Conservation (phyloP, 805 yeast species). For the Nakazawaea wickerhamii region DNA sequence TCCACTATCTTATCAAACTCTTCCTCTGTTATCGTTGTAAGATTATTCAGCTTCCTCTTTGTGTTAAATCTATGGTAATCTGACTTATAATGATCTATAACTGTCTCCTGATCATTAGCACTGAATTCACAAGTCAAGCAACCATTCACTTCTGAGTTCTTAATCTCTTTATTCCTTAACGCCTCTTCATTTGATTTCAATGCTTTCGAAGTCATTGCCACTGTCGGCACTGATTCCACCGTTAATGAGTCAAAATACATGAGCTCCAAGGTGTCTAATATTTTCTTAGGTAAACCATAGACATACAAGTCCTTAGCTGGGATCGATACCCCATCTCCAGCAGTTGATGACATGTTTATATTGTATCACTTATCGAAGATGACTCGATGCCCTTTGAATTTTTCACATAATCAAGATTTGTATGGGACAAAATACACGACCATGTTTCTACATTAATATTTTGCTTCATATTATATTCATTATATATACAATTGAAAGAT, state of each 20-base stretch:
- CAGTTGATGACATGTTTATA: not conserved
- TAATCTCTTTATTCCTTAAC: constrained; percentile 4
- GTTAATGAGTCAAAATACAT: constrained; percentile 51
- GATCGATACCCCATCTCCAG: not conserved
- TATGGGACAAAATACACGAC: not conserved
- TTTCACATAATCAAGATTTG: no score
- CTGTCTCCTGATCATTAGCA: constrained; percentile 15
- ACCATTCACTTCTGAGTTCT: constrained; percentile 5
- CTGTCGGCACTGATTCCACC: constrained; percentile 26
- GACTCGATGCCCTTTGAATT: no score
- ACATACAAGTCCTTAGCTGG: constrained; percentile 37
- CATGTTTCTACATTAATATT: no score
- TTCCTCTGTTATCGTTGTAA: constrained; percentile 43
- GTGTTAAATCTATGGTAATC: constrained; percentile 57
- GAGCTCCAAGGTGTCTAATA: constrained; percentile 43
- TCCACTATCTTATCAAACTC: constrained; percentile 55
- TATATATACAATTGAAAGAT: not conserved
- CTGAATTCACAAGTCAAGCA: constrained; percentile 23
- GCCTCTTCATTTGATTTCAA: constrained; percentile 14
- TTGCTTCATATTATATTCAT: no score
- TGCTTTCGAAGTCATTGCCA: constrained; percentile 13
- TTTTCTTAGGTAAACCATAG: constrained; percentile 35
- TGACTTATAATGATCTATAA: constrained; percentile 46
- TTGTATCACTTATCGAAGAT: no score
- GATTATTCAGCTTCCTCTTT: constrained; percentile 43